Percentiles rank a stretch among this genome's conserved stretches.
These are phyloP conservation scores for Cercophora newfieldiana DNA, from an alignment of 495 filamentous ascomycete species.

Conservation along the genomic window DNA sequence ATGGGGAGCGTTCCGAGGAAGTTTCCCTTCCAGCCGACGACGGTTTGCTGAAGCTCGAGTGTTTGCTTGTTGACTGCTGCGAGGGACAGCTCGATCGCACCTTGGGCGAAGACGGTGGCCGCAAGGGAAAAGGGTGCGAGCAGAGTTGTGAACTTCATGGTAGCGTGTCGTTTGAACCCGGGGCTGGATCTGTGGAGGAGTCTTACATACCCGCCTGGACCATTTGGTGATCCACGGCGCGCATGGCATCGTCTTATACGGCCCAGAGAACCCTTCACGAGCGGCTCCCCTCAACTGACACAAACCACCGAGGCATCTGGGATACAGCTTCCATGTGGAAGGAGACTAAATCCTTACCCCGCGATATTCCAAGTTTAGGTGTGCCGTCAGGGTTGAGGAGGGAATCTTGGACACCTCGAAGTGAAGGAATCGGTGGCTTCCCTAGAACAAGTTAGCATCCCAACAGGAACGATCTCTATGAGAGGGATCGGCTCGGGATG, in stretches of 20 bases:
- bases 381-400: neutral
- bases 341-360: slow-evolving; percentile 8
- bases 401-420: neutral
- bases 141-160: slow-evolving; percentile 27
- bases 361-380: neutral
- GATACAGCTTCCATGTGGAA: neutral
- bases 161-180: neutral
- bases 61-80: slow-evolving; percentile 29
- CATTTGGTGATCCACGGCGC: neutral
- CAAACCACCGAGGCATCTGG: slow-evolving; percentile 12
- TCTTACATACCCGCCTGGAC: too few species aligned
- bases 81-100: slow-evolving; percentile 34
- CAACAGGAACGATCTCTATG: neutral
- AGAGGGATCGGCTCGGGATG: too few species aligned
- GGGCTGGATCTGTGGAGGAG: too few species aligned
- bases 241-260: neutral
- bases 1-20: slow-evolving; percentile 32
- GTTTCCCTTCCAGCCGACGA: slow-evolving; percentile 30
- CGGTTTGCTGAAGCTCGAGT: slow-evolving; percentile 28
- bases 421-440: neutral
- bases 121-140: slow-evolving; percentile 26
- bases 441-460: neutral
- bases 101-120: slow-evolving; percentile 24
- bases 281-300: neutral
- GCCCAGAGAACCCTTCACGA: neutral